phyloP scores from a whole-genome alignment of 2,329 filamentous ascomycete genomes.

The Colletotrichum theobromicola region DNA sequence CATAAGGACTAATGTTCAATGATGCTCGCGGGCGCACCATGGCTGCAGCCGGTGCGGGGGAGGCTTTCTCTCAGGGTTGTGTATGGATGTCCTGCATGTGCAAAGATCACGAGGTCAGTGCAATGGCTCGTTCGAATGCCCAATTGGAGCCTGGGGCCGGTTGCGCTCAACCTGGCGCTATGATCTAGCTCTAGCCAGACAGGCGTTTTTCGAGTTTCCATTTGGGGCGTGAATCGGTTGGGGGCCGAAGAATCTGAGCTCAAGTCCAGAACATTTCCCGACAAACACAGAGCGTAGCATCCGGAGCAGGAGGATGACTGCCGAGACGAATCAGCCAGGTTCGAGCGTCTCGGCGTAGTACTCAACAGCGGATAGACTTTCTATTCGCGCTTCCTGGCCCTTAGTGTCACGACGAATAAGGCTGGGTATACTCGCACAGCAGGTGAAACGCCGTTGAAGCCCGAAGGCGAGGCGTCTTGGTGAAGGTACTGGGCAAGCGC shows the following conservation, averaged over 20 bases:
- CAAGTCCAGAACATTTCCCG: neutral
- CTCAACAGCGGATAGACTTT: constrained; percentile 9
- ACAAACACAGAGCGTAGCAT: constrained; percentile 5
- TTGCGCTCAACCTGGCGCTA: neutral
- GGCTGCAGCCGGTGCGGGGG: constrained; percentile 14
- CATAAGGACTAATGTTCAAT: neutral
- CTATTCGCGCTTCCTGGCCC: neutral
- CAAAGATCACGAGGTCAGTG: neutral
- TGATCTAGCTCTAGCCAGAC: neutral
- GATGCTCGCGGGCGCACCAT: neutral
- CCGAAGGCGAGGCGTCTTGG: neutral
- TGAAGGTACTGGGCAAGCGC: neutral
- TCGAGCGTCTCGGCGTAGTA: neutral
- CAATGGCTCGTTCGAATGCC: neutral
- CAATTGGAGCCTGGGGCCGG: neutral
- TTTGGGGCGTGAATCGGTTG: neutral
- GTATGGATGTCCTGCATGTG: neutral
- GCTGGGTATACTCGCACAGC: neutral
- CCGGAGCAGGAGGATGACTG: neutral
- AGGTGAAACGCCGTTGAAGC: constrained; percentile 9
- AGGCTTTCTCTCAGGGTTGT: neutral
- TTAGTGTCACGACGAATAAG: neutral
- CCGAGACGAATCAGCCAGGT: neutral
- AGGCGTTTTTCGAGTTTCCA: neutral
- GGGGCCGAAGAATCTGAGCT: neutral